Base-by-base conservation (phyloP, 352 stramenopile species). In the Sclerospora graminicola region DNA sequence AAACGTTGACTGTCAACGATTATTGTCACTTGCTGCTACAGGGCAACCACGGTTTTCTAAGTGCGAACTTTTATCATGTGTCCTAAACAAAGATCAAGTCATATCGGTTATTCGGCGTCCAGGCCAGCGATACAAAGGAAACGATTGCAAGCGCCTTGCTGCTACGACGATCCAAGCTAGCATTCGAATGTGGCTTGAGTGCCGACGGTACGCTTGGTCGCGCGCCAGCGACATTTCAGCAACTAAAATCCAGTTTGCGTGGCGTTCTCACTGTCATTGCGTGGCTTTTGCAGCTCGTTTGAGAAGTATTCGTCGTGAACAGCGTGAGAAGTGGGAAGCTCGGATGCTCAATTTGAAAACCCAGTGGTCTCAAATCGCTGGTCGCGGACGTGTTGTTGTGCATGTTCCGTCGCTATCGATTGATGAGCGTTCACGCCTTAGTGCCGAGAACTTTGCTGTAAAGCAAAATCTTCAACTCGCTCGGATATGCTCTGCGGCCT, bases 61-160 rank as follows among this genome's bases (percentile, higher is more conserved):
- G 8, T 36, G 31, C 4, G 82, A 95, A 33, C 48, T 96, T 40
- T 53, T 93, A 23, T 57, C 54, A 5, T 95, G 84, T 30, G 69
- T 96, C 18, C 62, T 84, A 26, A 96, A 96, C 60, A 63, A 86
- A 37, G 84, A 94, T 13, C 82, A 95, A 44, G 77, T 96, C 0
- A 60, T 63, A 28, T 56, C 65, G 24, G 52, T 89, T 16, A 46
- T 85, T 18, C 62, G 64, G 6, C 70, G 76, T 26, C 73, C 84
- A n/a, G 75, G 78, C 0, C 71, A 89, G n/a, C n/a, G n/a, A n/a
- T n/a, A n/a, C n/a, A n/a, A n/a, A n/a, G 80, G 77, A 38, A 82
- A 73, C 45, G 69, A 88, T 45, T 60, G 66, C 32, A 80, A 70
- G 40, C 54, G 69, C 29, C 62, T 68, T 9, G 82, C 80, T 8